phyloP scores from a whole-genome alignment of 2,329 filamentous ascomycete species.

The Hymenoscyphus albidus region DNA sequence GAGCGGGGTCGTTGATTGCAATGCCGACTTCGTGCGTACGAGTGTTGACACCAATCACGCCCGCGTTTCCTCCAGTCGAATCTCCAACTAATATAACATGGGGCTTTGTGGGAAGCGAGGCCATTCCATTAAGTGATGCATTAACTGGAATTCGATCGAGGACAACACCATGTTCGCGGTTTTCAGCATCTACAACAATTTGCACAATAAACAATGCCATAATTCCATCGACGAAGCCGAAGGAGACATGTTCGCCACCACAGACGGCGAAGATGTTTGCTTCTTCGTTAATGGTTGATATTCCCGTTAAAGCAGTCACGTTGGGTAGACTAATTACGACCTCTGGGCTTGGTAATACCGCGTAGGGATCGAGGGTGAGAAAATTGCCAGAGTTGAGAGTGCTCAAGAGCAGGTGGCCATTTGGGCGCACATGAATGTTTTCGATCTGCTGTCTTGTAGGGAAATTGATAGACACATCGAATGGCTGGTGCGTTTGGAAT shows the following conservation, averaged over 20 bases:
- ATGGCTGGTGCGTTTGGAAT: not conserved
- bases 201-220: not conserved
- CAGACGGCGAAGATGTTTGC: not conserved
- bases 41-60: not conserved
- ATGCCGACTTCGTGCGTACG: constrained; percentile 20
- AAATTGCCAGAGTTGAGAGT: not conserved
- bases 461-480: not conserved
- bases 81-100: not conserved
- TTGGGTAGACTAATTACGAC: not conserved
- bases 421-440: not conserved
- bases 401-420: not conserved
- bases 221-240: not conserved
- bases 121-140: not conserved
- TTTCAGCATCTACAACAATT: not conserved
- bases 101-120: not conserved
- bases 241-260: not conserved
- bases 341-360: not conserved
- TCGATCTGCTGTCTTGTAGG: not conserved
- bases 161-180: not conserved
- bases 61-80: not conserved
- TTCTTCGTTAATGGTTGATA: not conserved
- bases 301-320: not conserved
- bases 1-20: not conserved
- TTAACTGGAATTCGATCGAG: not conserved
- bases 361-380: not conserved